Percentiles rank a stretch among this genome's conserved stretches.
These are phyloP conservation scores for Mycosphaerella arachidis DNA, from an alignment of 2,329 filamentous ascomycete species.

Conservation along the genomic window DNA sequence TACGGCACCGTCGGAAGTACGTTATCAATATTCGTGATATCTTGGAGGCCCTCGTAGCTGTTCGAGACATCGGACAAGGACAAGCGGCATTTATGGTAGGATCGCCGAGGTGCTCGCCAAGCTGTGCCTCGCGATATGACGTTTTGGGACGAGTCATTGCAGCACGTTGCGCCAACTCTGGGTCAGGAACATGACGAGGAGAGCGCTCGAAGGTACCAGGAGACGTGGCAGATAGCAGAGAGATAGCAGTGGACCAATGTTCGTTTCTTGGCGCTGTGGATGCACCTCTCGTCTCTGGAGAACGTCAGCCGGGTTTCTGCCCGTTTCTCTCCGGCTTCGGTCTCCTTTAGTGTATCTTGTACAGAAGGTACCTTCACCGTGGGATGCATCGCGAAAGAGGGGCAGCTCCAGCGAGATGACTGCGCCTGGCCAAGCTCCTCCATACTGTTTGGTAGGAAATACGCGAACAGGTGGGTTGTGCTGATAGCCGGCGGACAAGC, in stretches of 20 bases:
- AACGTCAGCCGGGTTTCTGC: not conserved
- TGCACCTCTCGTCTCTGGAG: not conserved
- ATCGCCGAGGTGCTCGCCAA: conserved; percentile 3
- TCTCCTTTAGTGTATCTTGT: conserved; percentile 1
- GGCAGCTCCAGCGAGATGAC: not conserved
- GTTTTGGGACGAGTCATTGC: not conserved
- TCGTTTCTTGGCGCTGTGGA: not conserved
- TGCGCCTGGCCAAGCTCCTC: not conserved
- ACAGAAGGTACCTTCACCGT: not conserved
- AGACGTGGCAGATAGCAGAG: not conserved
- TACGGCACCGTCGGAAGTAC: not conserved
- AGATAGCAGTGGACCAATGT: not conserved
- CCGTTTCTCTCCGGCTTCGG: conserved; percentile 4
- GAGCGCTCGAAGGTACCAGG: not conserved
- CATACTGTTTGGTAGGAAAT: conserved; percentile 1
- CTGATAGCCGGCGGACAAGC: not conserved
- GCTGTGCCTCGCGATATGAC: not conserved
- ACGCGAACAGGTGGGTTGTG: conserved; percentile 6
- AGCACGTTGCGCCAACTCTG: conserved; percentile 1
- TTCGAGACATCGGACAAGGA: conserved; percentile 2
- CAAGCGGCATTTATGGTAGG: conserved; percentile 1
- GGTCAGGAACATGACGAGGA: not conserved
- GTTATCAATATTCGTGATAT: not conserved
- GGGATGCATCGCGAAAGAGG: conserved; percentile 2
- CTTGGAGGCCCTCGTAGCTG: not conserved